These are phyloP conservation scores for Parafenestella ontariensis DNA, from an alignment of 2,329 filamentous ascomycete species.

Conservation along the genomic window DNA sequence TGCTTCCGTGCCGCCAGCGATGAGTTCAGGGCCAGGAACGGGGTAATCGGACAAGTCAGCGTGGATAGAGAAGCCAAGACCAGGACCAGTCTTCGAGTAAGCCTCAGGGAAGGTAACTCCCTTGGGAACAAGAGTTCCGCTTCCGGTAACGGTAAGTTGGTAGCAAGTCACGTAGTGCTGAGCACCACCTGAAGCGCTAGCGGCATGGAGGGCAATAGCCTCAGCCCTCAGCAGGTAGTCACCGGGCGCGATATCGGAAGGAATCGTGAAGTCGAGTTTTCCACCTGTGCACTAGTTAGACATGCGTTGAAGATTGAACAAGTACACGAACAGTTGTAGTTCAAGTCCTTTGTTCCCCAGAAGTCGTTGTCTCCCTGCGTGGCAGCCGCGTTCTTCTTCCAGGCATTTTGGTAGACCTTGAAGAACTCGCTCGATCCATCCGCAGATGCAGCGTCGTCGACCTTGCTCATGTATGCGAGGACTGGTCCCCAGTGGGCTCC, in stretches of 20 bases:
- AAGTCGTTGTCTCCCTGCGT: slow-evolving; percentile 52
- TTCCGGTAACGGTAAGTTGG: slow-evolving; percentile 51
- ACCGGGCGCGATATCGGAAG: slow-evolving; percentile 51
- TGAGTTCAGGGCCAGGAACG: slow-evolving; percentile 49
- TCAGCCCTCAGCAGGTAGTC: slow-evolving; percentile 56
- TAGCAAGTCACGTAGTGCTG: slow-evolving; percentile 57
- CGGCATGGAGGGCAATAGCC: slow-evolving; percentile 57
- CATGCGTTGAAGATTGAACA: neutral
- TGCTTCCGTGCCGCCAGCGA: slow-evolving; percentile 37
- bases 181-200: slow-evolving; percentile 46
- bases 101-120: slow-evolving; percentile 57
- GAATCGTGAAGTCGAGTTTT: slow-evolving; percentile 42
- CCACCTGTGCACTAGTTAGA: slow-evolving; percentile 10
- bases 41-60: slow-evolving; percentile 45
- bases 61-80: slow-evolving; percentile 56
- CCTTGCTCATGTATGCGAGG: slow-evolving; percentile 58
- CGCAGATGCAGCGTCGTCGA: slow-evolving; percentile 49
- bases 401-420: slow-evolving; percentile 54
- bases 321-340: slow-evolving; percentile 42
- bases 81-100: slow-evolving; percentile 51
- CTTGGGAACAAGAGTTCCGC: slow-evolving; percentile 42
- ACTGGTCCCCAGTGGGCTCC: slow-evolving; percentile 60
- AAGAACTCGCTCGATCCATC: slow-evolving; percentile 61
- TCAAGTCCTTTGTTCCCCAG: slow-evolving; percentile 52
- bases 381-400: slow-evolving; percentile 36